A percentile compares a stretch with the other conserved stretches of the same genome.
Conservation (phyloP, 305 asterid genomes). For the Fraxinus nigra region DNA sequence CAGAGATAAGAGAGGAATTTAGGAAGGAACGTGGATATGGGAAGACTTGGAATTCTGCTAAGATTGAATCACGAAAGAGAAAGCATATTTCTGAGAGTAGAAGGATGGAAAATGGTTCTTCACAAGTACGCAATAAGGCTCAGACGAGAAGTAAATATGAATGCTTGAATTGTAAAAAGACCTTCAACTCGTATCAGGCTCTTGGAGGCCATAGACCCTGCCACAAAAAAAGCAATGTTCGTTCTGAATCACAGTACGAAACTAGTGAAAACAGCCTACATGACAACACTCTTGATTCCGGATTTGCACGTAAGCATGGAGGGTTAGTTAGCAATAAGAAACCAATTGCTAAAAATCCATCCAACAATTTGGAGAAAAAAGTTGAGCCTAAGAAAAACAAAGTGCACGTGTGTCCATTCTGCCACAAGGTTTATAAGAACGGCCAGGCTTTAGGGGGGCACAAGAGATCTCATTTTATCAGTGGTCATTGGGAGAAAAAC, state of each 20-base stretch:
- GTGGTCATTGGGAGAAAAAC: constrained; percentile 38
- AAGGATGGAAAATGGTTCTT: constrained; percentile 18
- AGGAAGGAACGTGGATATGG: constrained; percentile 12
- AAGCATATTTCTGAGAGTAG: constrained; percentile 21
- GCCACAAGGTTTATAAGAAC: constrained; percentile 60
- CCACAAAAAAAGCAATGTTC: constrained; percentile 48
- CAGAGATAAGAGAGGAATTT: background rate
- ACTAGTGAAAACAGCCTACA: constrained; percentile 56
- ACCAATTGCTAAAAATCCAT: background rate
- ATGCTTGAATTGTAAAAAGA: constrained; percentile 75
- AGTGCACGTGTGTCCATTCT: constrained; percentile 61
- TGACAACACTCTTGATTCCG: constrained; percentile 24
- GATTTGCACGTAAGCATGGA: constrained; percentile 17
- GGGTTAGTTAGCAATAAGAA: constrained; percentile 21
- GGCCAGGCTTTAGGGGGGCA: constrained; percentile 84
- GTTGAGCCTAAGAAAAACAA: constrained; percentile 42
- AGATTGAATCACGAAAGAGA: constrained; percentile 32
- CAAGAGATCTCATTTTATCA: constrained; percentile 67
- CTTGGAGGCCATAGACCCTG: constrained; percentile 91
- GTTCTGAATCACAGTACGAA: constrained; percentile 42
- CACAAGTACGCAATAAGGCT: constrained; percentile 17
- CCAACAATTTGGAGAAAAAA: constrained; percentile 24
- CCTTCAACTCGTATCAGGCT: constrained; percentile 70
- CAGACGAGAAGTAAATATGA: constrained; percentile 50
- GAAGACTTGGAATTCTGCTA: constrained; percentile 9